phyloP scores from a whole-genome alignment of 768 basidiomycete species.

The Sporobolomyces pararoseus region DNA sequence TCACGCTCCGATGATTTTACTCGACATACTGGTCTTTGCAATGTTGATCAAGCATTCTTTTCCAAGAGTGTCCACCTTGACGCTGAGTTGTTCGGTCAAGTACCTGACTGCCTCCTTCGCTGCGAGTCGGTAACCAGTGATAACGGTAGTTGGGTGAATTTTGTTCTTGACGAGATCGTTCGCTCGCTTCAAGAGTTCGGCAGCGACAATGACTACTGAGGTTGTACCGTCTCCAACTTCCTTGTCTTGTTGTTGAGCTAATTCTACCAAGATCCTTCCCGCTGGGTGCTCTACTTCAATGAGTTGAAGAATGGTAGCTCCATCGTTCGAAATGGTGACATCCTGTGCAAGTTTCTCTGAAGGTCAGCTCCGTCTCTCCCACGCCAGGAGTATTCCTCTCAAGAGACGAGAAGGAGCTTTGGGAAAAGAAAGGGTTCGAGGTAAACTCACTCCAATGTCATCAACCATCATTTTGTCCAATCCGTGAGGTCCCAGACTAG shows the following conservation, averaged over 20 bases:
- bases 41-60: conserved; percentile 88
- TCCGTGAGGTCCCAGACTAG: conserved; percentile 88
- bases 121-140: conserved; percentile 94
- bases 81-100: conserved; percentile 93
- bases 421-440: too few species aligned
- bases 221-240: conserved; percentile 99
- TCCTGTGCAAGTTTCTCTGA: conserved; percentile 58
- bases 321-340: conserved; percentile 99
- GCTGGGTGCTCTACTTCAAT: conserved; percentile 95
- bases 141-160: conserved; percentile 98
- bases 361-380: not conserved
- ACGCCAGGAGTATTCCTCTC: conserved; percentile 7
- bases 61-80: conserved; percentile 89
- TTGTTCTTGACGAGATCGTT: conserved; percentile 97
- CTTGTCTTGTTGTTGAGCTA: conserved; percentile 92
- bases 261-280: conserved; percentile 93
- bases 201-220: conserved; percentile 94
- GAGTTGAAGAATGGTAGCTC: conserved; percentile 93
- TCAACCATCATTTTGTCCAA: conserved; percentile 79
- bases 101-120: conserved; percentile 96
- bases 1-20: conserved; percentile 95
- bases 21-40: conserved; percentile 97
- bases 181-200: conserved; percentile 90
- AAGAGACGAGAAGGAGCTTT: conserved; percentile 24
- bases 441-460: conserved; percentile 82